Evolutionary conservation across 306 rosid species (phyloP), one percentile per base, ranked within the genome.

Genomic region (Fragaria ananassa): DNA sequence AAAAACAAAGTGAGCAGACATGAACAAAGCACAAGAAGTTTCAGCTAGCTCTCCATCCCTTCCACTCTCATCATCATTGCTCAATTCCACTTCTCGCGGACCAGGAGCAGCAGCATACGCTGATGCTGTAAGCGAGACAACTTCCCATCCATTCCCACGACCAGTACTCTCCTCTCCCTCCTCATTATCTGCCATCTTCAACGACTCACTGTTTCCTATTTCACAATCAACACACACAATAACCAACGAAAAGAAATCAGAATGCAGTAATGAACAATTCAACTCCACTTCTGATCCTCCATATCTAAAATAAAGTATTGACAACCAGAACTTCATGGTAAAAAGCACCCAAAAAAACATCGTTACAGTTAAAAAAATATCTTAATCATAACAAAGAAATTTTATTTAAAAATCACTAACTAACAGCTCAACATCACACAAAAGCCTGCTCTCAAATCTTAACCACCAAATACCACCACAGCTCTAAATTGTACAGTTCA

Each of bases 91-190:
- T 78, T 85, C 83, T 68, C 64, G 45, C 4, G 89, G 90, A 79
- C 91, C 86, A 27, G 99, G 97, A 70, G 99, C 88, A 74, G 98
- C 96, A 66, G 90, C 99, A 80, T 92, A 96, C 66, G 99, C 76
- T 45, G 99, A 96, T 21, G 91, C 98, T 1, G 99, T 92, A 67
- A 96, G 98, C 60, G 93, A 86, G 42, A 96, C 99, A 53, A 96
- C 98, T 87, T 96, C 99, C 99, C 99, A 96, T 53, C 89, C 98
- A 78, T 81, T 89, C 39, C 99, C 96, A 8, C 93, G 97, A 82
- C 93, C 70, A 73, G 83, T 46, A 78, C 78, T 88, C 42, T 87
- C 96, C 72, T 85, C 91, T 74, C 85, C 89, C 77, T 86, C 90
- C 62, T 87, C 91, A 75, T 86, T 88, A 76, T 84, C 89, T 70